Base-by-base conservation (phyloP, 106 monocot genomes). In the Dendrobium officinale region DNA sequence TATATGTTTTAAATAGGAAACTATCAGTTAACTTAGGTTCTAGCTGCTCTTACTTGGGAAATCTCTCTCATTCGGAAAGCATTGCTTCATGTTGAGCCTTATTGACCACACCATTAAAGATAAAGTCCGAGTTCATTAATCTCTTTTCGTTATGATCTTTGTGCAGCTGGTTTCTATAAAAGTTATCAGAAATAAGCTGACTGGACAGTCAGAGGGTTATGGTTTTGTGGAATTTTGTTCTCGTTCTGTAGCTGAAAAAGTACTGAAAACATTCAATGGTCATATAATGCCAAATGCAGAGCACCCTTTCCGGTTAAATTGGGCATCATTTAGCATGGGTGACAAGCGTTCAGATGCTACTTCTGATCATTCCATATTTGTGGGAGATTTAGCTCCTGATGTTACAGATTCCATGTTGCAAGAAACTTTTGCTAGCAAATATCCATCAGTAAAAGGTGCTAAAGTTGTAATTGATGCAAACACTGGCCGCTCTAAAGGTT, bases 321-420 rank as follows among this genome's bases (percentile, higher is more conserved):
- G 93, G 93, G 90, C 93, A 66, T 85, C 93, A 5, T 93, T 90
- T 85, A 93, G 90, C 88, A 90, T 88, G 88, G 92, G 92, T 37
- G 90, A 90, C 75, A 90, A 66, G 67, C 84, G 89, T 59, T 77
- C 79, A 55, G 86, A 88, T 77, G 89, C 84, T 82, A 59, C 72
- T 75, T 33, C 77, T 24, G 86, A 91, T 77, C 75, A 88, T 78
- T 83, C 94, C 4, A 88, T 94, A 51, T 94, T 94, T 88, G 94
- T 94, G 78, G 94, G 94, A 31, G 94, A 94, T 80, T 85, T 94
- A 58, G 88, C 94, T 42, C 68, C 91, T 26, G 94, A 94, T 81
- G 94, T 94, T 42, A 88, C 94, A 48, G 94, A 94, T 79, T 85
- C 75, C 55, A 56, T 91, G 85, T 75, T 94, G 31, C 90, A 94